Conservation (phyloP, 2,329 filamentous ascomycete species). For the Atkinsonella hypoxylon region DNA sequence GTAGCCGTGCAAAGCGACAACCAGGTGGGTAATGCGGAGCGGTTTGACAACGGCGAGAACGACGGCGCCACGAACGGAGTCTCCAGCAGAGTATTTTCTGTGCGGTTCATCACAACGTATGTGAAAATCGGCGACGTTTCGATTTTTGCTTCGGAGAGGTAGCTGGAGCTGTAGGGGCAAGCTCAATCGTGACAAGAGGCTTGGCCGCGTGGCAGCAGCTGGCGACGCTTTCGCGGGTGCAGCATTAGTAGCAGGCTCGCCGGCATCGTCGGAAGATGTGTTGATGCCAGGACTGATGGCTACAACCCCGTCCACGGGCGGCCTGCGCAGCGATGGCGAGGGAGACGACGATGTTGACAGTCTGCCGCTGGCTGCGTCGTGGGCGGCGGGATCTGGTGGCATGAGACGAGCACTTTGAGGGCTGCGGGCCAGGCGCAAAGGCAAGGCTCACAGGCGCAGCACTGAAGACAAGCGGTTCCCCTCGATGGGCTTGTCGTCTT, state of each 20-base stretch:
- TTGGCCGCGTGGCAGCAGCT: conserved; percentile 16
- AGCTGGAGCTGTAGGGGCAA: conserved; percentile 31
- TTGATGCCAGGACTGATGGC: not conserved
- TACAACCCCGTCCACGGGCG: not conserved
- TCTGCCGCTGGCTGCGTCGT: conserved; percentile 10
- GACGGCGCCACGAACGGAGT: conserved; percentile 61
- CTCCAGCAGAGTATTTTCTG: conserved; percentile 63
- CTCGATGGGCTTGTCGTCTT: not conserved
- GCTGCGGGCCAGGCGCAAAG: conserved; percentile 7
- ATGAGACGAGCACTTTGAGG: conserved; percentile 12
- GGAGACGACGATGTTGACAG: conserved; percentile 12
- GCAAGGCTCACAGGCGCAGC: conserved; percentile 6
- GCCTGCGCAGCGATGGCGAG: conserved; percentile 7
- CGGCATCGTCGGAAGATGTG: conserved; percentile 12
- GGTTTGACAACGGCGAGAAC: conserved; percentile 63
- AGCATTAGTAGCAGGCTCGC: conserved; percentile 20
- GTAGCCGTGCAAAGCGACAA: conserved; percentile 65
- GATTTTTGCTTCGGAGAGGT: conserved; percentile 38
- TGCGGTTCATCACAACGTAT: conserved; percentile 67
- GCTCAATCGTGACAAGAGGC: conserved; percentile 40
- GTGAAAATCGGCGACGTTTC: conserved; percentile 67
- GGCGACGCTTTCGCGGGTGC: conserved; percentile 5
- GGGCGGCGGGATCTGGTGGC: conserved; percentile 9
- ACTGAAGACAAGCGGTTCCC: not conserved
- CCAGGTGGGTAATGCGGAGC: conserved; percentile 66